phyloP scores from a whole-genome alignment of 257 asterid genomes.

The Anisodus tanguticus region DNA sequence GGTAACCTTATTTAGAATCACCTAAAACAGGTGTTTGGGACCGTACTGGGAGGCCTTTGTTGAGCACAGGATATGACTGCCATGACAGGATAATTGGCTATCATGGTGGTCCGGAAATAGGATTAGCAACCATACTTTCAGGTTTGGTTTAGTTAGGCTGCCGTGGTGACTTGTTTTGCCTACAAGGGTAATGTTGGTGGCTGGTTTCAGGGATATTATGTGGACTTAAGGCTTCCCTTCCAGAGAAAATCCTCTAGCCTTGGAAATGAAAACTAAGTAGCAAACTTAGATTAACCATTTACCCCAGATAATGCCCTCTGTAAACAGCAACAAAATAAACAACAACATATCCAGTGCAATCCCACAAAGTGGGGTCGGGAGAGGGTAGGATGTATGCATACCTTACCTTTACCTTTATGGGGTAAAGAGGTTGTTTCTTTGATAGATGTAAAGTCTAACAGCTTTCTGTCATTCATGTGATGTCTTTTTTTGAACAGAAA shows the following conservation, averaged over 20 bases:
- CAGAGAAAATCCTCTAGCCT: not conserved
- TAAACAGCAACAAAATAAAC: not conserved
- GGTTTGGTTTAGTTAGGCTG: too few species aligned
- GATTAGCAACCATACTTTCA: not conserved
- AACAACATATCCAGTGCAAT: too few species aligned
- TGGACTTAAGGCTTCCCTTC: not conserved
- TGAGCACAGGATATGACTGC: not conserved
- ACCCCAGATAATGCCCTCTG: not conserved
- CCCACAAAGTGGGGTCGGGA: too few species aligned
- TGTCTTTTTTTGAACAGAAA: not conserved
- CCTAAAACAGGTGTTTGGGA: not conserved
- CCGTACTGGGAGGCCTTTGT: not conserved
- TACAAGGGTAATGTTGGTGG: too few species aligned
- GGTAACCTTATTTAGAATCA: not conserved
- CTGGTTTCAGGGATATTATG: not conserved
- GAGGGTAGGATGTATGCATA: too few species aligned
- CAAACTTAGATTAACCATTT: not conserved
- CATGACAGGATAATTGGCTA: slow-evolving; percentile 5
- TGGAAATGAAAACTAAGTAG: not conserved
- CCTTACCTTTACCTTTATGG: too few species aligned
- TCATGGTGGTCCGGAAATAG: not conserved
- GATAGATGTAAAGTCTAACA: not conserved
- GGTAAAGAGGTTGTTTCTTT: not conserved
- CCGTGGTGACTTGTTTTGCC: too few species aligned
- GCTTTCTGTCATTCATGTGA: not conserved